Evolutionary conservation across 495 filamentous ascomycete species (phyloP).

Genomic region (Neurospora sp.): DNA sequence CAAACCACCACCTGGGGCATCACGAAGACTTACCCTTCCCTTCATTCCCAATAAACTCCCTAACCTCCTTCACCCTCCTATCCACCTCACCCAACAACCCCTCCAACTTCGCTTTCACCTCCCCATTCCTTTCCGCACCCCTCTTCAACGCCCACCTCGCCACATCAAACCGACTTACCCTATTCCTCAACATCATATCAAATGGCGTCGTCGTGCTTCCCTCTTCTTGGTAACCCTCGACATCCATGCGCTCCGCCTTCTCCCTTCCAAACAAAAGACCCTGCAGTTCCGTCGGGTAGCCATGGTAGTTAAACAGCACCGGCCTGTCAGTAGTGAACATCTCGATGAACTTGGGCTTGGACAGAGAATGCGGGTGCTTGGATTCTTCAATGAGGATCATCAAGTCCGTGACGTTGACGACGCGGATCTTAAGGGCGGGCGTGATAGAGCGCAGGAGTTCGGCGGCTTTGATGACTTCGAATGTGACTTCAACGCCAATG

Average conservation of each 20-base stretch:
- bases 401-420: conserved; percentile 66
- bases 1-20: not conserved
- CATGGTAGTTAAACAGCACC: conserved; percentile 65
- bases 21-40: conserved; percentile 27
- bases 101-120: conserved; percentile 35
- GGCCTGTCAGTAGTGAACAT: conserved; percentile 52
- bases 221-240: conserved; percentile 61
- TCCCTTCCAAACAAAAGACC: conserved; percentile 54
- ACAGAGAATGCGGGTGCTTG: conserved; percentile 52
- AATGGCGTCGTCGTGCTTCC: conserved; percentile 65
- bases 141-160: conserved; percentile 42
- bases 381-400: conserved; percentile 55
- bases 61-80: conserved; percentile 39
- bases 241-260: conserved; percentile 38
- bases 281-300: conserved; percentile 52
- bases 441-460: conserved; percentile 42
- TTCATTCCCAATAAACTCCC: conserved; percentile 45
- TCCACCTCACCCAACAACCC: conserved; percentile 38
- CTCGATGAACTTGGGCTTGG: conserved; percentile 40
- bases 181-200: conserved; percentile 63
- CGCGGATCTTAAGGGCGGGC: conserved; percentile 48
- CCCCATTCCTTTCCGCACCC: conserved; percentile 30
- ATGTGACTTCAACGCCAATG: conserved; percentile 61
- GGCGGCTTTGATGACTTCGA: conserved; percentile 58
- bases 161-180: conserved; percentile 53